Percentiles rank a stretch among this genome's conserved stretches.
Evolutionary conservation across 169 alveolate genomes (phyloP).

Genomic region (Eimeria praecox): DNA sequence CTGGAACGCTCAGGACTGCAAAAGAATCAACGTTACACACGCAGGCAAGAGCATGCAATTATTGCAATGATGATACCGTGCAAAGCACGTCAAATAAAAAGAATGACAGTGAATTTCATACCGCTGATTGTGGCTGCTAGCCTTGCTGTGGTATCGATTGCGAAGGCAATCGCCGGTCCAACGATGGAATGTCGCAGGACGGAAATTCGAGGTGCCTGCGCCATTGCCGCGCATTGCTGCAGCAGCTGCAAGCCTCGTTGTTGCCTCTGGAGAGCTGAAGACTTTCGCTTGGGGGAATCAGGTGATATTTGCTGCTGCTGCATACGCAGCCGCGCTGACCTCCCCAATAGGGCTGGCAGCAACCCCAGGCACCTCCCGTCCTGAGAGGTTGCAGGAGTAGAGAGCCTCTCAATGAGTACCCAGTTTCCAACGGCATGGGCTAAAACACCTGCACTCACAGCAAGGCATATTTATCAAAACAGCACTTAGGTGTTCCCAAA

Average conservation of each 20-base stretch:
- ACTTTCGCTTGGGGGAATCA: not conserved
- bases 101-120: not conserved
- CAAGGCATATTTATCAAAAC: not conserved
- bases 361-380: slow-evolving; percentile 71
- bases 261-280: slow-evolving; percentile 30
- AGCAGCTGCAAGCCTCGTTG: slow-evolving; percentile 20
- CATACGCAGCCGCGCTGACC: not conserved
- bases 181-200: slow-evolving; percentile 49
- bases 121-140: slow-evolving; percentile 70
- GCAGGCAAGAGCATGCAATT: not conserved
- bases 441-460: slow-evolving; percentile 26
- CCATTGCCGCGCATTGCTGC: slow-evolving; percentile 39
- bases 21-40: not conserved
- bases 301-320: slow-evolving; percentile 28
- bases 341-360: slow-evolving; percentile 45
- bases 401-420: slow-evolving; percentile 65
- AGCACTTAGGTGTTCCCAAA: not conserved
- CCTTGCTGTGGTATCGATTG: slow-evolving; percentile 36
- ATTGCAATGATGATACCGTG: not conserved
- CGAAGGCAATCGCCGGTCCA: slow-evolving; percentile 46
- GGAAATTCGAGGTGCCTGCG: slow-evolving; percentile 47
- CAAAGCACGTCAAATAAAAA: not conserved
- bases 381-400: slow-evolving; percentile 56
- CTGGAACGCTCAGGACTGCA: slow-evolving; percentile 24
- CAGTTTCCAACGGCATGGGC: slow-evolving; percentile 77